Conservation (phyloP, 768 basidiomycete genomes). For the Suillus sp. region DNA sequence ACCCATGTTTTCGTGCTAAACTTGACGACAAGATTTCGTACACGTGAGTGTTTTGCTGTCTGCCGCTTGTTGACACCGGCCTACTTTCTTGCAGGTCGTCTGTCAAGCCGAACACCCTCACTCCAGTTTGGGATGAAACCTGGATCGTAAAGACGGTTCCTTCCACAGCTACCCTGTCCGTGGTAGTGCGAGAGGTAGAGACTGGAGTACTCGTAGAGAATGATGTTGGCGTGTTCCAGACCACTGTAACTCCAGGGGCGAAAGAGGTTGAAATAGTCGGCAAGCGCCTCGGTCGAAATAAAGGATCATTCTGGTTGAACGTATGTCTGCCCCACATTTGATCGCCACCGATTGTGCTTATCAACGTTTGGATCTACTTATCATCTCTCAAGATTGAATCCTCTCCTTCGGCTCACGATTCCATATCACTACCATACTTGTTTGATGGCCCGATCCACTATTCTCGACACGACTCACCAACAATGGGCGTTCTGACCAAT, state of each 20-base stretch:
- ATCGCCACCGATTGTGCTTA: slow-evolving; percentile 2
- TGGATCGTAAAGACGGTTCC: slow-evolving; percentile 80
- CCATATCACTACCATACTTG: slow-evolving; percentile 51
- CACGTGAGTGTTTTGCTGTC: slow-evolving; percentile 46
- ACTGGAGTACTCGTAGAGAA: slow-evolving; percentile 58
- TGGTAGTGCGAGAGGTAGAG: slow-evolving; percentile 74
- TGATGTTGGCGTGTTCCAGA: slow-evolving; percentile 64
- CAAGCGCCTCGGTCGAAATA: slow-evolving; percentile 45
- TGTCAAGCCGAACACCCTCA: slow-evolving; percentile 55
- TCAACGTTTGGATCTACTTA: slow-evolving; percentile 9
- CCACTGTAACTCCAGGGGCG: slow-evolving; percentile 52
- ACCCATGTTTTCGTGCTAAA: slow-evolving; percentile 74
- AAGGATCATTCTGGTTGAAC: slow-evolving; percentile 73
- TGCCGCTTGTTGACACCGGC: slow-evolving; percentile 10
- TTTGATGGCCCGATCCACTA: slow-evolving; percentile 78
- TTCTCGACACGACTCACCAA: slow-evolving; percentile 71
- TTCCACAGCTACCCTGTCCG: slow-evolving; percentile 52
- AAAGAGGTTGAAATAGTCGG: slow-evolving; percentile 68
- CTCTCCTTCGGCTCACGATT: slow-evolving; percentile 44
- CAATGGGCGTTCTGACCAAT: slow-evolving; percentile 64
- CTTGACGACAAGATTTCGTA: slow-evolving; percentile 65
- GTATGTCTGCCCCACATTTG: slow-evolving; percentile 36
- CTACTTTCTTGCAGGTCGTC: slow-evolving; percentile 51
- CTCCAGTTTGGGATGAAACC: slow-evolving; percentile 75
- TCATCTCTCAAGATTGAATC: slow-evolving; percentile 52